Conservation (phyloP, 495 filamentous ascomycete species). For the Lepraria neglecta region DNA sequence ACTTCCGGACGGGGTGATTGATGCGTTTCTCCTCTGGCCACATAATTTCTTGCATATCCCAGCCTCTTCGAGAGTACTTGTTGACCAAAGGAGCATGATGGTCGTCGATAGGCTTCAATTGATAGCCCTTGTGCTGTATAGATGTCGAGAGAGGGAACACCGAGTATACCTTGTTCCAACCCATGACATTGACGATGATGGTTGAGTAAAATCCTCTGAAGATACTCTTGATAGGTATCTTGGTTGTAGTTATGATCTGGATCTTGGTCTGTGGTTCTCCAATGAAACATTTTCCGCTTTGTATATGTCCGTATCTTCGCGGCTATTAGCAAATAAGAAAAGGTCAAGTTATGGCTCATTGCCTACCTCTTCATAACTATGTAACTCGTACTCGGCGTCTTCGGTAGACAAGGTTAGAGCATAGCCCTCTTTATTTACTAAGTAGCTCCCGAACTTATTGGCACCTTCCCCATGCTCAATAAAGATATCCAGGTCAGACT, state of each 20-base stretch:
- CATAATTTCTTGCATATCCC: constrained; percentile 3
- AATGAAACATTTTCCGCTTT: background rate
- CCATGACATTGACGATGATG: background rate
- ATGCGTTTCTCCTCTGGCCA: constrained; percentile 1
- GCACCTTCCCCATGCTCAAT: background rate
- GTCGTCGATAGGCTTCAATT: background rate
- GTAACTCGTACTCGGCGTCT: background rate
- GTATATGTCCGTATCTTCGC: background rate
- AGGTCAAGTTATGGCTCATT: background rate
- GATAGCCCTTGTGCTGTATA: constrained; percentile 12
- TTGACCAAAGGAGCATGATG: background rate
- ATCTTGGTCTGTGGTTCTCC: background rate
- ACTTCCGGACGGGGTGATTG: background rate
- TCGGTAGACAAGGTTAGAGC: background rate
- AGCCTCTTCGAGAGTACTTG: background rate
- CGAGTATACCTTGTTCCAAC: constrained; percentile 18
- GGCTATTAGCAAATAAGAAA: background rate
- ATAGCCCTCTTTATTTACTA: background rate
- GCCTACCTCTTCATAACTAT: background rate
- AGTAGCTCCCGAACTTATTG: constrained; percentile 4
- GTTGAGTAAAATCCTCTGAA: background rate
- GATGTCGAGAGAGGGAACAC: constrained; percentile 7
- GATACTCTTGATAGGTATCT: background rate
- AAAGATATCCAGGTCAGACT: constrained; percentile 8
- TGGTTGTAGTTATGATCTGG: rapidly evolving